These are phyloP conservation scores for Balansia obtecta DNA, from an alignment of 2,329 filamentous ascomycete species.

Conservation along the genomic window DNA sequence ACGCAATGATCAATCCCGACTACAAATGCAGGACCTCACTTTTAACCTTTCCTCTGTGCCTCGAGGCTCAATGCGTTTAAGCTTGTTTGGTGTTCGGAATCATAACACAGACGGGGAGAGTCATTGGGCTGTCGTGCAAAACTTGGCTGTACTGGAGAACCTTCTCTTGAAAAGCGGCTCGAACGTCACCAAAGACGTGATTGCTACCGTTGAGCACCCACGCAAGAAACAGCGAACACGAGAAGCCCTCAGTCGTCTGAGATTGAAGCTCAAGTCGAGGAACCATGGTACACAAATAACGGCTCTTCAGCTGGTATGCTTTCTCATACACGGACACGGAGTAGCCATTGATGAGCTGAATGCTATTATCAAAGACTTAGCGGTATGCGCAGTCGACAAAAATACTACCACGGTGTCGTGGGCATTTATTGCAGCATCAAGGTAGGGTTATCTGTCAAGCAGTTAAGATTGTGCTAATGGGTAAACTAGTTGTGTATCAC, in stretches of 20 bases:
- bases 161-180: conserved; percentile 24
- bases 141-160: conserved; percentile 44
- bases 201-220: conserved; percentile 30
- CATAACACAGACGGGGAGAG: conserved; percentile 43
- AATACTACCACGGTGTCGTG: conserved; percentile 56
- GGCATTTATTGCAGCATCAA: conserved; percentile 72
- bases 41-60: conserved; percentile 37
- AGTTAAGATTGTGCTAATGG: conserved; percentile 10
- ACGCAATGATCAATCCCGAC: conserved; percentile 54
- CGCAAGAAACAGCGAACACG: conserved; percentile 38
- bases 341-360: conserved; percentile 38
- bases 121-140: conserved; percentile 47
- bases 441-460: conserved; percentile 35
- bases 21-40: conserved; percentile 67
- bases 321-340: conserved; percentile 35
- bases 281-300: conserved; percentile 34
- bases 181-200: conserved; percentile 11
- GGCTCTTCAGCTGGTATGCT: conserved; percentile 45
- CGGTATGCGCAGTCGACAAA: conserved; percentile 54
- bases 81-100: conserved; percentile 40
- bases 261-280: conserved; percentile 32
- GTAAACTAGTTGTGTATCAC: conserved; percentile 19
- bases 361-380: conserved; percentile 45
- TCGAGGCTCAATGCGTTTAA: conserved; percentile 31
- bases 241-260: conserved; percentile 31